Evolutionary conservation across 1,284 basidiomycete genomes (phyloP).

Genomic region (Sanguinoderma infundibulare): DNA sequence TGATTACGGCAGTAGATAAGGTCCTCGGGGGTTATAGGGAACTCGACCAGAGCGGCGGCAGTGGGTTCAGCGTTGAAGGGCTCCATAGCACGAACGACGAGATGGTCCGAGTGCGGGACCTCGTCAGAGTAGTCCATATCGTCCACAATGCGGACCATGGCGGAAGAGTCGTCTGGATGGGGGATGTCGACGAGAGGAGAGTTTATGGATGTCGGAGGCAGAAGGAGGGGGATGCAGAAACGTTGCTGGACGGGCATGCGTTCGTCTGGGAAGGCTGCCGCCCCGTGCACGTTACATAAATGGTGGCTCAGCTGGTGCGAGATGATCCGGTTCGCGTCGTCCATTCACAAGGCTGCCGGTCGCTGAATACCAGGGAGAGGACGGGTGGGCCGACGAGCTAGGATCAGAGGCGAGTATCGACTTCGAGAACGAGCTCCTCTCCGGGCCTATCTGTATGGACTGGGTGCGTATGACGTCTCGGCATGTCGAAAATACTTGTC

Average conservation of each 20-base stretch:
- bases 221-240: not conserved
- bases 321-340: conserved; percentile 10
- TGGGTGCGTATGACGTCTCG: not conserved
- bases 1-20: conserved; percentile 67
- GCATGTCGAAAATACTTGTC: not conserved
- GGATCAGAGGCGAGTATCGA: not conserved
- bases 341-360: not conserved
- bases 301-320: conserved; percentile 19
- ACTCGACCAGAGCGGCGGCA: conserved; percentile 54
- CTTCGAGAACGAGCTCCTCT: not conserved
- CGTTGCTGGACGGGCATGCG: conserved; percentile 11
- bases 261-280: conserved; percentile 11
- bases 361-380: not conserved
- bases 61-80: conserved; percentile 67
- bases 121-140: conserved; percentile 49
- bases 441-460: not conserved
- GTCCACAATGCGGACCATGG: not conserved
- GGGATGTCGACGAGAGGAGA: not conserved
- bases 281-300: conserved; percentile 23
- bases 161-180: not conserved
- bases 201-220: not conserved
- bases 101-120: conserved; percentile 45
- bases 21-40: conserved; percentile 57
- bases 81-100: conserved; percentile 48
- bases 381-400: not conserved